These are phyloP conservation scores for Neonectria faginata DNA, from an alignment of 2,329 filamentous ascomycete genomes.

Conservation along the genomic window DNA sequence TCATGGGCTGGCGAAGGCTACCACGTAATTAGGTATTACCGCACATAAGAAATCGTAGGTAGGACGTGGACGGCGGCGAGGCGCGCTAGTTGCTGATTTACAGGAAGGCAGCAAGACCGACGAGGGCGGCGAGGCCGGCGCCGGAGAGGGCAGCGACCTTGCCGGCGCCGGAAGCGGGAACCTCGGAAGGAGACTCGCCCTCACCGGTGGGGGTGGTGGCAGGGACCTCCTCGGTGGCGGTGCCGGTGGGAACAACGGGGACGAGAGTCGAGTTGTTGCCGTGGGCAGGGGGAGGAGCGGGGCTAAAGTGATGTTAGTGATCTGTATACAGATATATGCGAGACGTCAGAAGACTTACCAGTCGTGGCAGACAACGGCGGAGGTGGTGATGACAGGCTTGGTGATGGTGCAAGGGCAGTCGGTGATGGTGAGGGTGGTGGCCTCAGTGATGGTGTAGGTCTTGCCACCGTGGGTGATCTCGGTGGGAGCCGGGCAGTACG, in stretches of 20 bases:
- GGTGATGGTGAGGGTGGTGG: slow-evolving; percentile 77
- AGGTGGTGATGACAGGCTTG: slow-evolving; percentile 67
- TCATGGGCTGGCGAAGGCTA: slow-evolving; percentile 53
- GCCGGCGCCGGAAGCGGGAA: slow-evolving; percentile 67
- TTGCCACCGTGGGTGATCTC: slow-evolving; percentile 70
- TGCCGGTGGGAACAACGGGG: slow-evolving; percentile 37
- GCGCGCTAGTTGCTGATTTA: slow-evolving; percentile 60
- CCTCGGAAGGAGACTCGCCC: slow-evolving; percentile 47
- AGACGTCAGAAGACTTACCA: slow-evolving; percentile 55
- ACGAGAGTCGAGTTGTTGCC: slow-evolving; percentile 52
- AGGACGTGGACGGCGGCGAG: slow-evolving; percentile 52
- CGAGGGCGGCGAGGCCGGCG: slow-evolving; percentile 69
- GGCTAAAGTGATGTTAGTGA: slow-evolving; percentile 35
- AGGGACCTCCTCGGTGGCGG: slow-evolving; percentile 32
- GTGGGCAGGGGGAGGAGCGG: slow-evolving; percentile 46
- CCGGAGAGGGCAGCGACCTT: slow-evolving; percentile 68
- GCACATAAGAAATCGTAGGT: slow-evolving; percentile 56
- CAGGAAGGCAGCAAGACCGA: slow-evolving; percentile 70
- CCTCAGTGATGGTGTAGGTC: slow-evolving; percentile 77
- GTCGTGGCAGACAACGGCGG: slow-evolving; percentile 64
- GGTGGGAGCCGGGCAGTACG: slow-evolving; percentile 78
- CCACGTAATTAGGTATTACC: slow-evolving; percentile 55
- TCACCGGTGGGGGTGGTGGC: slow-evolving; percentile 47
- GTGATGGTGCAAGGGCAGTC: slow-evolving; percentile 78
- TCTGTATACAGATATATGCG: background rate